A percentile compares a stretch with the other conserved stretches of the same genome.
Evolutionary conservation across 78 protist species (phyloP).

Genomic region (Pelomyxa schiedti): DNA sequence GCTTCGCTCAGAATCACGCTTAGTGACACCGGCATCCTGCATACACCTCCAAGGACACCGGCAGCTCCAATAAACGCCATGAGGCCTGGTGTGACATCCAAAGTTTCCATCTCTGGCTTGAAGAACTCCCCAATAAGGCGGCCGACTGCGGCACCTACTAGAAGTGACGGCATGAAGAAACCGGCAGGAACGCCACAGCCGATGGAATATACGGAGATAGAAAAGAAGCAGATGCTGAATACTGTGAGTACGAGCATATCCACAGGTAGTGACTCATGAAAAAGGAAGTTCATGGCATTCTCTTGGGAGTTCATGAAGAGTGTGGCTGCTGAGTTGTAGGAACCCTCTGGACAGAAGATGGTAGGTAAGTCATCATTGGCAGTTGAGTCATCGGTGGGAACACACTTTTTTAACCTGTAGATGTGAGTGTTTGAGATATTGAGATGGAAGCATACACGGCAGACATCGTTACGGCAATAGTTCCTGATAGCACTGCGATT

Average conservation of each 20-base stretch:
- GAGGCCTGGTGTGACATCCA: constrained; percentile 26
- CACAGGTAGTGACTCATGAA: neutral
- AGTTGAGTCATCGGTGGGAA: no score
- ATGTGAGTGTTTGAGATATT: no score
- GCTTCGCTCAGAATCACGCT: constrained; percentile 37
- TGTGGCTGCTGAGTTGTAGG: constrained; percentile 3
- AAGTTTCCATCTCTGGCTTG: no score
- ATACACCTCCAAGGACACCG: constrained; percentile 26
- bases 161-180: constrained; percentile 19
- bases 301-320: constrained; percentile 10
- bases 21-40: constrained; percentile 46
- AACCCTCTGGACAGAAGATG: constrained; percentile 6
- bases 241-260: neutral
- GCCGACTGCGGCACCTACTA: constrained; percentile 28
- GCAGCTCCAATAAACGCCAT: constrained; percentile 30
- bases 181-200: constrained; percentile 21
- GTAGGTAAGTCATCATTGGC: neutral
- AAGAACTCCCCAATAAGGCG: constrained; percentile 16
- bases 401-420: no score
- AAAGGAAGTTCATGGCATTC: neutral
- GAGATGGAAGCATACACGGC: no score
- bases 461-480: neutral
- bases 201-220: neutral
- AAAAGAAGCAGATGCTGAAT: neutral
- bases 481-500: neutral